These are phyloP conservation scores for Verbena officinalis DNA, from an alignment of 257 asterid species.

Conservation along the genomic window DNA sequence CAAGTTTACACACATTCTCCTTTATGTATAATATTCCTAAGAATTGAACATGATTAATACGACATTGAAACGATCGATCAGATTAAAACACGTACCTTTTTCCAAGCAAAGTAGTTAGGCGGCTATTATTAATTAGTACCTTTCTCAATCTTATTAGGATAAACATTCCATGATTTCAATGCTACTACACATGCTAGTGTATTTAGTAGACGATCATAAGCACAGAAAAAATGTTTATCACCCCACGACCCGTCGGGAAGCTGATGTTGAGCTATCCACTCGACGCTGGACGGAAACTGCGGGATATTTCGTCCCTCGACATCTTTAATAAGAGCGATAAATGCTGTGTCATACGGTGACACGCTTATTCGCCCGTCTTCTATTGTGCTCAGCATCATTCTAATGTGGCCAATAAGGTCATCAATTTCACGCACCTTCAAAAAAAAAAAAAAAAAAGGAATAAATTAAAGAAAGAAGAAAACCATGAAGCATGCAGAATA, in stretches of 20 bases:
- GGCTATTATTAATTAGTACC: constrained; percentile 23
- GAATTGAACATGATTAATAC: not conserved
- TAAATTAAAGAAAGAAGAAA: not conserved
- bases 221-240: constrained; percentile 23
- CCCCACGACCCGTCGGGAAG: constrained; percentile 58
- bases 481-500: too few relatives aligned
- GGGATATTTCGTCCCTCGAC: constrained; percentile 28
- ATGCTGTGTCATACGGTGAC: constrained; percentile 54
- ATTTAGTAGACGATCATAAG: constrained; percentile 40
- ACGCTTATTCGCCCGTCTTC: constrained; percentile 51
- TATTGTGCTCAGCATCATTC: constrained; percentile 22
- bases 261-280: constrained; percentile 49
- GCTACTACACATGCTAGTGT: constrained; percentile 56
- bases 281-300: constrained; percentile 41
- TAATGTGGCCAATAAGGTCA: constrained; percentile 20
- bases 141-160: constrained; percentile 21
- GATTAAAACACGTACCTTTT: not conserved
- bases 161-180: constrained; percentile 43
- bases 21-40: constrained; percentile 43
- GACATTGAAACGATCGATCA: too few relatives aligned
- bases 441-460: not conserved
- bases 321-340: constrained; percentile 37
- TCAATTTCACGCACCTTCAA: constrained; percentile 11
- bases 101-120: too few relatives aligned
- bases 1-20: constrained; percentile 36